Evolutionary conservation across 208 protist genomes (phyloP).

Genomic region (Trypanosoma caninum): DNA sequence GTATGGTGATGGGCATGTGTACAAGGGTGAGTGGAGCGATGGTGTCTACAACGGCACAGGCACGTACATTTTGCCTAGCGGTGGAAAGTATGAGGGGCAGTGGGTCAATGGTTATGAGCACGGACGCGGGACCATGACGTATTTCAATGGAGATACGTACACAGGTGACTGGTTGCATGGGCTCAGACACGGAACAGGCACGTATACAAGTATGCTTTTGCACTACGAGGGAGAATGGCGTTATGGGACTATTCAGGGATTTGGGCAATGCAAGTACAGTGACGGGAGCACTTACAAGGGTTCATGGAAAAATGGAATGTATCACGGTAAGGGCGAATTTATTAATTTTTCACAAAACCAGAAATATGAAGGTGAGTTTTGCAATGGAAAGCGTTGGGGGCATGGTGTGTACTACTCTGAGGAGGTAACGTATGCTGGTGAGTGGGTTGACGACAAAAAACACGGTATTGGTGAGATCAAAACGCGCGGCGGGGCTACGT

Average conservation of each 20-base stretch:
- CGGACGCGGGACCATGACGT: slow-evolving; percentile 71
- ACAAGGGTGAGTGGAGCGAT: slow-evolving; percentile 83
- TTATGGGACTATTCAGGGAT: slow-evolving; percentile 57
- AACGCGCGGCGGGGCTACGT: slow-evolving; percentile 34
- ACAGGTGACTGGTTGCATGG: slow-evolving; percentile 68
- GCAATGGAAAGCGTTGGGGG: slow-evolving; percentile 60
- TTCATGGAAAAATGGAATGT: slow-evolving; percentile 52
- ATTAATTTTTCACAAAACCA: slow-evolving; percentile 12
- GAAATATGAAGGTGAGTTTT: slow-evolving; percentile 65
- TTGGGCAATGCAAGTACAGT: slow-evolving; percentile 54
- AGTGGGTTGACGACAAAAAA: slow-evolving; percentile 69
- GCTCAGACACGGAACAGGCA: slow-evolving; percentile 69
- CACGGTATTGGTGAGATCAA: slow-evolving; percentile 63
- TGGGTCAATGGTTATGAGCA: slow-evolving; percentile 67
- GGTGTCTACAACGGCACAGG: slow-evolving; percentile 76
- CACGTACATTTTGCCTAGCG: slow-evolving; percentile 63
- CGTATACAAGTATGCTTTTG: slow-evolving; percentile 44
- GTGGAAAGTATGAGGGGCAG: slow-evolving; percentile 71
- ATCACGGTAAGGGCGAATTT: slow-evolving; percentile 65
- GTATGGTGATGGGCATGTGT: slow-evolving; percentile 87
- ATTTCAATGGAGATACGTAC: slow-evolving; percentile 78
- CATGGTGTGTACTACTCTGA: slow-evolving; percentile 50
- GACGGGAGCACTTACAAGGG: slow-evolving; percentile 76
- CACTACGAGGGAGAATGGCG: slow-evolving; percentile 78
- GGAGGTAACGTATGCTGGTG: slow-evolving; percentile 61